Conservation (phyloP, 345 rosid species). For the Camelina hispida region DNA sequence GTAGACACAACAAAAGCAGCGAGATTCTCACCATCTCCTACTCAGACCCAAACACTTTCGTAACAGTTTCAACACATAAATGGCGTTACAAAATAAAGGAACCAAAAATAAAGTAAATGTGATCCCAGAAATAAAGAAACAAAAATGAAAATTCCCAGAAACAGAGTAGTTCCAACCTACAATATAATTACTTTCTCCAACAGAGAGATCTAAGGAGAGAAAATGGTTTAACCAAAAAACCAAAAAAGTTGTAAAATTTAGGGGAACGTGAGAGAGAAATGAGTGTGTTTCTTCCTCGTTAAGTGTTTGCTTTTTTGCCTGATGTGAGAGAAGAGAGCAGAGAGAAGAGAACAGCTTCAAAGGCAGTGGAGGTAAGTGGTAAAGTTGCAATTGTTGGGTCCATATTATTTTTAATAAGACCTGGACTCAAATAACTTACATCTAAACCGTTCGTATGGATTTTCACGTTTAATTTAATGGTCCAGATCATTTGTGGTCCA, state of each 20-base stretch:
- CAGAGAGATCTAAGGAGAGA: slow-evolving; percentile 6
- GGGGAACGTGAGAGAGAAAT: slow-evolving; percentile 22
- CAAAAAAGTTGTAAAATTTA: background rate
- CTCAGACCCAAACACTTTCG: slow-evolving; percentile 40
- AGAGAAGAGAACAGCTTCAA: background rate
- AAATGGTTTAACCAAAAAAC: background rate
- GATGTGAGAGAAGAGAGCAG: background rate
- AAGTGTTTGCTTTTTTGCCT: slow-evolving; percentile 39
- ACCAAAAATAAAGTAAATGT: slow-evolving; percentile 9
- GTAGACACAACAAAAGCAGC: slow-evolving; percentile 42
- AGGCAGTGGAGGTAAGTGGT: slow-evolving; percentile 31
- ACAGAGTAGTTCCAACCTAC: slow-evolving; percentile 8
- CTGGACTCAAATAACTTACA: slow-evolving; percentile 29
- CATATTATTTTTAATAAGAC: slow-evolving; percentile 8
- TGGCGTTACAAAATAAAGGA: slow-evolving; percentile 11
- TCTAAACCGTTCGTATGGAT: slow-evolving; percentile 24
- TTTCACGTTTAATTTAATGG: slow-evolving; percentile 20
- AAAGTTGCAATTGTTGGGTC: slow-evolving; percentile 39
- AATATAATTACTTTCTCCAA: background rate
- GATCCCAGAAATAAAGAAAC: slow-evolving; percentile 19
- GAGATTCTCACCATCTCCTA: slow-evolving; percentile 58
- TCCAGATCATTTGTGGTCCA: slow-evolving; percentile 34
- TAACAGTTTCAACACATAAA: slow-evolving; percentile 40
- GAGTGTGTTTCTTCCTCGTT: slow-evolving; percentile 44
- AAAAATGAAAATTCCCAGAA: slow-evolving; percentile 25